These are phyloP conservation scores for Elaeagnus macrophylla DNA, from an alignment of 306 rosid species.

Conservation along the genomic window DNA sequence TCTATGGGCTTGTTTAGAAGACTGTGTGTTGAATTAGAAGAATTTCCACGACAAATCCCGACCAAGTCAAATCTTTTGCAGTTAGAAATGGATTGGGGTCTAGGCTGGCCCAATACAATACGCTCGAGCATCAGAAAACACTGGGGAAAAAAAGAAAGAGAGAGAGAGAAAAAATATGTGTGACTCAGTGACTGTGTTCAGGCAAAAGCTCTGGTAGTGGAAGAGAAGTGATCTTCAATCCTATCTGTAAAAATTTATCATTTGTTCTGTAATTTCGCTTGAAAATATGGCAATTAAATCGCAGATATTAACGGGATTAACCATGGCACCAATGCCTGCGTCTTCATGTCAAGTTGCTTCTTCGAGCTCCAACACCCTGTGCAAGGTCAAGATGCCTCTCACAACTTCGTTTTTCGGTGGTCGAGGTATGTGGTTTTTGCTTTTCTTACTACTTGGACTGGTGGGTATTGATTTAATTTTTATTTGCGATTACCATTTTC, in stretches of 20 bases:
- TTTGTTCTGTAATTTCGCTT: conserved; percentile 13
- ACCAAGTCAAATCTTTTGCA: background rate
- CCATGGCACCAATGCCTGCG: conserved; percentile 33
- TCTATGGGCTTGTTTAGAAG: too few species aligned
- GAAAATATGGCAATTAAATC: conserved; percentile 53
- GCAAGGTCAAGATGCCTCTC: conserved; percentile 41
- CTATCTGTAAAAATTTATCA: conserved; percentile 9
- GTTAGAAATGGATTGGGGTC: background rate
- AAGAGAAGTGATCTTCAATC: conserved; percentile 1
- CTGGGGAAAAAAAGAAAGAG: background rate
- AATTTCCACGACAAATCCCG: background rate
- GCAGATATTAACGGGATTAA: conserved; percentile 51
- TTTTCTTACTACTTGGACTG: background rate
- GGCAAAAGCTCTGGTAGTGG: background rate
- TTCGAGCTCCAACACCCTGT: conserved; percentile 30
- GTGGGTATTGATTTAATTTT: background rate
- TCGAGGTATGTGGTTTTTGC: conserved; percentile 25
- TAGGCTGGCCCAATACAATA: background rate
- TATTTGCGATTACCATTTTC: background rate
- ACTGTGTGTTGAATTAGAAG: background rate
- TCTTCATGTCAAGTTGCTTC: conserved; percentile 41
- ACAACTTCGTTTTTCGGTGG: conserved; percentile 47
- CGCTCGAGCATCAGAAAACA: background rate
- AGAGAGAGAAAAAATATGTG: background rate
- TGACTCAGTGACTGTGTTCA: background rate